Base-by-base conservation (phyloP, 106 monocot genomes). In the Allium sativum region DNA sequence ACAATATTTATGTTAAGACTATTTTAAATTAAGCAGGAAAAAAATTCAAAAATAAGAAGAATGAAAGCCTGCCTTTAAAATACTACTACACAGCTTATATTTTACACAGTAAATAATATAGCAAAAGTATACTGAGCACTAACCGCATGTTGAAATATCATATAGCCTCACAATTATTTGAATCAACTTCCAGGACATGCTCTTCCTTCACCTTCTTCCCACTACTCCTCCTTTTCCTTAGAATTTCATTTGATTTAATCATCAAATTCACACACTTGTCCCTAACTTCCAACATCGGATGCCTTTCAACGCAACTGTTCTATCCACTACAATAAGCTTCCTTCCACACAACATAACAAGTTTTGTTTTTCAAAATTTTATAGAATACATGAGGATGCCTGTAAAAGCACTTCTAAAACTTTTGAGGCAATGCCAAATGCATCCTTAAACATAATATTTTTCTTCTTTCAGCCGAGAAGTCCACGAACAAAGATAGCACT, bases 301-400 rank as follows among this genome's bases (percentile, higher is more conserved):
- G 88, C 61, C 21, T 68, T 65, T 78, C 70, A 56, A 88, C 78
- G 9, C 52, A 66, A 7, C 84, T 80, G 5, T 31, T 31, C 2
- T 2, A 0, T 31, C 31, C 31, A 9, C 14, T 57, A 66, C 31
- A 58, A 68, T 85, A 88, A 18, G 79, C 80, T 46, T 93, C 93
- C 65, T 93, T 93, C 22, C 88, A 88, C 14, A 93, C 82, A 44
- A 89, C 93, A 42, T 65, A 82, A 65, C 93, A 93, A 12, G 93
- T 93, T 60, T 85, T 93, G 74, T 77, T 77, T 85, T 89, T 93
- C 68, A 93, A 61, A 57, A 80, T 66, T 53, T 31, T 85, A 72
- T 93, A 93, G 53, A 93, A 93, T 19, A 88, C 68, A 56, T 80
- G 88, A 2, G 93, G 93, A 50, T 93, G 82, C 19, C 82, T 65